Evolutionary conservation across 441 rosid species (phyloP).

Genomic region (Pelargonium myrrhifolium): DNA sequence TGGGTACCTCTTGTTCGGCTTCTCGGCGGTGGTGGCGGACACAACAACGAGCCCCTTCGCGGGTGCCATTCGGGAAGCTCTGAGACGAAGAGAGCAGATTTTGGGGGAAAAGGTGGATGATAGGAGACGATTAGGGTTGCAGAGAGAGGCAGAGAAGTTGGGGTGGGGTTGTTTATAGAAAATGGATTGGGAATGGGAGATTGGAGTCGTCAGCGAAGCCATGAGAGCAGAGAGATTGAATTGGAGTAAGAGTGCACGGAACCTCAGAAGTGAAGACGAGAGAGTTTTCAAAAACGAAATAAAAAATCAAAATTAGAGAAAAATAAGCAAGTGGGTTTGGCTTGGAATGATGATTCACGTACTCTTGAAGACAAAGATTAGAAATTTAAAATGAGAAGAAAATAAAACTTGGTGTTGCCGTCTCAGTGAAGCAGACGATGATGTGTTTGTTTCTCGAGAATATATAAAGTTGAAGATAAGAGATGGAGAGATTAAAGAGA

Average conservation of each 20-base stretch:
- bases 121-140: too few species aligned
- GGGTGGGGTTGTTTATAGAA: conserved; percentile 28
- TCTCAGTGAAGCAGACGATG: background rate
- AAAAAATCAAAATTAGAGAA: too few species aligned
- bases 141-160: too few species aligned
- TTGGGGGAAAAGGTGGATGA: conserved; percentile 29
- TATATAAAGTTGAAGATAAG: too few species aligned
- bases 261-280: too few species aligned
- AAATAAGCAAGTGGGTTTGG: too few species aligned
- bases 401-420: too few species aligned
- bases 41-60: conserved; percentile 29
- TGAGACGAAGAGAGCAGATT: conserved; percentile 18
- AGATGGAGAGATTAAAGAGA: too few species aligned
- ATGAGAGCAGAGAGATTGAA: conserved; percentile 24
- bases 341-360: conserved; percentile 28
- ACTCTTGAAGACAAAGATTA: conserved; percentile 34
- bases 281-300: too few species aligned
- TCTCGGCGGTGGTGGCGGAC: conserved; percentile 60
- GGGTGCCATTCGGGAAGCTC: conserved; percentile 25
- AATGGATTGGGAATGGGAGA: conserved; percentile 40
- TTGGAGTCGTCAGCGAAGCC: conserved; percentile 49
- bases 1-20: conserved; percentile 59
- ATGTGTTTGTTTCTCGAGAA: too few species aligned
- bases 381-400: background rate
- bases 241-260: conserved; percentile 28